Percentiles rank a stretch among this genome's conserved stretches.
Evolutionary conservation across 2,329 filamentous ascomycete genomes (phyloP).

Genomic region (Bipolaris oryzae): DNA sequence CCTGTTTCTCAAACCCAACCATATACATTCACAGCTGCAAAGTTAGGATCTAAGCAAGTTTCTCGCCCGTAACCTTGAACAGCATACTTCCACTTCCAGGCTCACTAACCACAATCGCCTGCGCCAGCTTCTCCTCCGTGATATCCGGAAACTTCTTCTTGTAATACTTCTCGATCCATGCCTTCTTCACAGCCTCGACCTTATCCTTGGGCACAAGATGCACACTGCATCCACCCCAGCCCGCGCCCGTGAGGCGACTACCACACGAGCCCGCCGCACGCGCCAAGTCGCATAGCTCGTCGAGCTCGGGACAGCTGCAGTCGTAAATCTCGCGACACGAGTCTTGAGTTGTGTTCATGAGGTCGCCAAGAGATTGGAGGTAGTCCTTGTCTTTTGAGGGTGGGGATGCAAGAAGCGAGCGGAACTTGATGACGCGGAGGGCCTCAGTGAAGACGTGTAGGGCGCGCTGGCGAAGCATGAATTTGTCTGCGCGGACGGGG

Average conservation of each 20-base stretch:
- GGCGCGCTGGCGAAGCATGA: constrained; percentile 86
- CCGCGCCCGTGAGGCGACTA: constrained; percentile 85
- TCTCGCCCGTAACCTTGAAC: constrained; percentile 43
- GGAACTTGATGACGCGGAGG: constrained; percentile 81
- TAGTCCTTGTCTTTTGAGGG: constrained; percentile 64
- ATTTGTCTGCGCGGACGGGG: constrained; percentile 83
- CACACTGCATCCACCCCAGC: constrained; percentile 96
- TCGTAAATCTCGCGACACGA: constrained; percentile 88
- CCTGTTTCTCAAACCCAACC: neutral
- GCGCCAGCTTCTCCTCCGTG: constrained; percentile 73
- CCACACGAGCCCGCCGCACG: constrained; percentile 80
- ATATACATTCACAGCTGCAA: neutral
- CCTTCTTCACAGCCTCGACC: constrained; percentile 76
- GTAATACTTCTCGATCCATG: constrained; percentile 84
- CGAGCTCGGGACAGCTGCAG: constrained; percentile 91
- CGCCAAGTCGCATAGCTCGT: constrained; percentile 83
- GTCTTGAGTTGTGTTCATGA: constrained; percentile 88
- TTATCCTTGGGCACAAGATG: constrained; percentile 87
- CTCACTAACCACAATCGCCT: constrained; percentile 86
- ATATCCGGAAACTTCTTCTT: constrained; percentile 70
- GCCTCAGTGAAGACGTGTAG: constrained; percentile 92
- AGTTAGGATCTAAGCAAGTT: constrained; percentile 29
- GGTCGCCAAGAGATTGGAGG: constrained; percentile 73
- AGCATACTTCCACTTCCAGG: constrained; percentile 72
- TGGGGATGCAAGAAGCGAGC: constrained; percentile 67